phyloP scores from a whole-genome alignment of 1,284 basidiomycete genomes.

The Boletus holoroseus region DNA sequence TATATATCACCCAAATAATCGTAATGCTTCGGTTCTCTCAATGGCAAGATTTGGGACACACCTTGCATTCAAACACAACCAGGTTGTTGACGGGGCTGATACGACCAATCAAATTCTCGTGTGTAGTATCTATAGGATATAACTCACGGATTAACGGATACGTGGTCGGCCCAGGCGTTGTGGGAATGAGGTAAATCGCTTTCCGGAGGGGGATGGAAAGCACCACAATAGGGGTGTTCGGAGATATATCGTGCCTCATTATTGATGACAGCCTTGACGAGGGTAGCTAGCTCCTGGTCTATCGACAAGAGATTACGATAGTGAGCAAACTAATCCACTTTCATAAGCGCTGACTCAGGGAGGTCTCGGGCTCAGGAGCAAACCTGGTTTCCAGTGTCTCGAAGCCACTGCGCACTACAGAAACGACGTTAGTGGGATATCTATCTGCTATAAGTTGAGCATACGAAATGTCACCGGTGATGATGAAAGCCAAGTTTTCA shows the following conservation, averaged over 20 bases:
- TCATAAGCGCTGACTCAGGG: constrained; percentile 6
- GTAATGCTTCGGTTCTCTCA: not conserved
- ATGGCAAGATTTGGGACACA: constrained; percentile 19
- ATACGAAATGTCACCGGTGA: constrained; percentile 75
- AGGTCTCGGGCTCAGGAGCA: constrained; percentile 8
- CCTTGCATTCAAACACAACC: constrained; percentile 77
- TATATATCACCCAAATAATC: constrained; percentile 33
- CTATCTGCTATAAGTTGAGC: constrained; percentile 27
- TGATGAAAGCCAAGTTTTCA: constrained; percentile 69
- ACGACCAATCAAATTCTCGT: not conserved
- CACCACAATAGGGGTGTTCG: constrained; percentile 67
- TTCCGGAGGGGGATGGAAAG: constrained; percentile 72
- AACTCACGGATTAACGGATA: constrained; percentile 65
- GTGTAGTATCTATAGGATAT: not conserved
- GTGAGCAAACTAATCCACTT: constrained; percentile 51
- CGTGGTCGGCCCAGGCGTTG: constrained; percentile 62
- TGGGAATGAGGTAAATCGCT: constrained; percentile 56
- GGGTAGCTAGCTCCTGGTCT: constrained; percentile 53
- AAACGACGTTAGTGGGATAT: constrained; percentile 6
- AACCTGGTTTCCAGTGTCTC: constrained; percentile 73
- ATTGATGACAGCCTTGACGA: constrained; percentile 72
- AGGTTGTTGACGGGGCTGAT: constrained; percentile 58
- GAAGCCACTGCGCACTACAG: constrained; percentile 60
- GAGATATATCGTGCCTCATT: constrained; percentile 72
- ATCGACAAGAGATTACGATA: constrained; percentile 54